Evolutionary conservation across 306 rosid genomes (phyloP), one percentile per base, ranked within the genome.

Genomic region (Elaeagnus macrophylla): DNA sequence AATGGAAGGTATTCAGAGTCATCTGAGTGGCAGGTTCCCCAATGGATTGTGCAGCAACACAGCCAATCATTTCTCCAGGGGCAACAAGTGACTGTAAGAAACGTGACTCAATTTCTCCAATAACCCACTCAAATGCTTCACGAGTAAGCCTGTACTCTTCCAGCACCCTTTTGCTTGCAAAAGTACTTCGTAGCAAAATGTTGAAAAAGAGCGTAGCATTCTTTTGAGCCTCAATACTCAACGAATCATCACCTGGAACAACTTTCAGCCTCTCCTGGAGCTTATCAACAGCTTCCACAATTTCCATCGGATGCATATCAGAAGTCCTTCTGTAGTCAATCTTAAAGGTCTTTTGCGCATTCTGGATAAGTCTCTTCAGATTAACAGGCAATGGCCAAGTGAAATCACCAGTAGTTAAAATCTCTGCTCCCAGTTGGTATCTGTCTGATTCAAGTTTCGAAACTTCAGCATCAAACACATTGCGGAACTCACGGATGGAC

Each of bases 11-110:
- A 79, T 91, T 91, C n/a, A 91, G 88, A 53, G 99, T 91, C 99
- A 91, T 91, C 84, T 91, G 99, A 61, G 99, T 91, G 17, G 99
- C 99, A 51, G 99, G 99, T 51, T 91, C 96, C 61, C 99, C 99
- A 59, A 91, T 91, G 48, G 95, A 91, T 55, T 91, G 99, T 39
- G 99, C 99, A 53, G 99, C 99, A 39, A 91, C 93, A 51, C 96
- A 87, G 48, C 99, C 99, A 71, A 91, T 91, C 99, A 91, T 91
- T 75, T 91, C 99, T 7, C 99, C 99, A 39, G 96, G 93, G 20
- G 95, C 99, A 37, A 91, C 99, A 52, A 87, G 94, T 9, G 99
- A 91, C 70, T 91, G 99, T 64, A 91, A 74, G 74, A 91, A 91
- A 62, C 96, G 84, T 39, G 99, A 82, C 68, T 91, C 99, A 68